Conservation (phyloP, 1,284 basidiomycete genomes). For the Heliocybe sulcata region DNA sequence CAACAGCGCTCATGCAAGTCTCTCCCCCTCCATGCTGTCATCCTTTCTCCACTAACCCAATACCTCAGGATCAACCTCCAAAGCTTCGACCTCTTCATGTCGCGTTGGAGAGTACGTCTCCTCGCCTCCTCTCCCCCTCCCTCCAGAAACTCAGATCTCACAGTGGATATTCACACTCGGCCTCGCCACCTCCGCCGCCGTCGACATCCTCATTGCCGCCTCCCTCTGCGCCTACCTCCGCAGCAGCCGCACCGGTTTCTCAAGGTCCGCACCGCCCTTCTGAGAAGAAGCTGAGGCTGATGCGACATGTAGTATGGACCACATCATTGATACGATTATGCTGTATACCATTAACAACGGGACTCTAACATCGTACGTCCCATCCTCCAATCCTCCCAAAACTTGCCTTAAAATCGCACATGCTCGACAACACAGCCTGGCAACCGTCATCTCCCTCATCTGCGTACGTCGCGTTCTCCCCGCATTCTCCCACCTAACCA, state of each 20-base stretch:
- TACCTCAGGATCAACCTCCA: not conserved
- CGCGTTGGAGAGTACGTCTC: not conserved
- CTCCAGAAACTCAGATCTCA: not conserved
- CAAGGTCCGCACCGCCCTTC: conserved; percentile 7
- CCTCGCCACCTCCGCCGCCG: conserved; percentile 12
- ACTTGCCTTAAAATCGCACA: too few relatives aligned
- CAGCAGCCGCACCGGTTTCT: conserved; percentile 11
- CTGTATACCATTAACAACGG: conserved; percentile 12
- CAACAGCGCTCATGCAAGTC: not conserved
- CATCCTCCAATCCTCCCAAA: not conserved
- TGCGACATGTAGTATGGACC: conserved; percentile 10
- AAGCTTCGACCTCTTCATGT: not conserved
- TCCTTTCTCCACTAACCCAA: not conserved
- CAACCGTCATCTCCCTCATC: conserved; percentile 14
- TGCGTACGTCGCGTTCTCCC: conserved; percentile 11
- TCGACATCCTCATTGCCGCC: conserved; percentile 15
- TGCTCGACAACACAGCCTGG: conserved; percentile 9
- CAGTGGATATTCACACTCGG: conserved; percentile 15
- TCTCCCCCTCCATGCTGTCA: not conserved
- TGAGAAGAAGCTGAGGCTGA: not conserved
- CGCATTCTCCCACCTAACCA: not conserved
- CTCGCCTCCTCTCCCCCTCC: not conserved
- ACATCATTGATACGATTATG: conserved; percentile 13
- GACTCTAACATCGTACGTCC: conserved; percentile 16
- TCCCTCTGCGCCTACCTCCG: conserved; percentile 14